Evolutionary conservation across 768 basidiomycete genomes (phyloP).

Genomic region (Dioszegia hungarica): DNA sequence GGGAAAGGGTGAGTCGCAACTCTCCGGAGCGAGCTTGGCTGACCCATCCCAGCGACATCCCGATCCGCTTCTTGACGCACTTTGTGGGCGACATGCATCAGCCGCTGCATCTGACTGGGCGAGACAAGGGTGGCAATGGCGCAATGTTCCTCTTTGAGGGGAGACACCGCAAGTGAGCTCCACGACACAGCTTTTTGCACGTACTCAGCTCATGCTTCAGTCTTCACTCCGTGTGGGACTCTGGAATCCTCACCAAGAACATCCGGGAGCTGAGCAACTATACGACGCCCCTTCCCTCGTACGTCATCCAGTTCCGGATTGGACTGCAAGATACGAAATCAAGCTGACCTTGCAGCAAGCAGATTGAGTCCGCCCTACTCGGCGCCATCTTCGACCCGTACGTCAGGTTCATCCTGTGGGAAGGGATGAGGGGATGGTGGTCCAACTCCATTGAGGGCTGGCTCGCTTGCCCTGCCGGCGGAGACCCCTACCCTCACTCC

Average conservation of each 20-base stretch:
- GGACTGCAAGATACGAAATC: background rate
- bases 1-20: conserved; percentile 32
- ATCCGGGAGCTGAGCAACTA: conserved; percentile 80
- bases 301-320: conserved; percentile 17
- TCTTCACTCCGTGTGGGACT: conserved; percentile 85
- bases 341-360: conserved; percentile 41
- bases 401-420: conserved; percentile 78
- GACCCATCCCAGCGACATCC: conserved; percentile 57
- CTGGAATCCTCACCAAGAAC: conserved; percentile 71
- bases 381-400: conserved; percentile 82
- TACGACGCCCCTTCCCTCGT: conserved; percentile 63
- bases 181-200: too few relatives aligned
- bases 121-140: conserved; percentile 82
- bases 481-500: conserved; percentile 45
- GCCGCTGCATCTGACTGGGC: conserved; percentile 84
- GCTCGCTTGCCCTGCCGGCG: conserved; percentile 60
- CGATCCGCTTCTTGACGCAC: conserved; percentile 87
- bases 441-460: conserved; percentile 59
- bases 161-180: conserved; percentile 61
- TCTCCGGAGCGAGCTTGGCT: background rate
- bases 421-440: conserved; percentile 73
- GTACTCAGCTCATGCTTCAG: conserved; percentile 49
- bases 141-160: conserved; percentile 70
- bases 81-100: conserved; percentile 90
- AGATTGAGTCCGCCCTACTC: conserved; percentile 63